Percentiles rank a stretch among this genome's conserved stretches.
Conservation (phyloP, 805 yeast genomes). For the Candida quercuum region DNA sequence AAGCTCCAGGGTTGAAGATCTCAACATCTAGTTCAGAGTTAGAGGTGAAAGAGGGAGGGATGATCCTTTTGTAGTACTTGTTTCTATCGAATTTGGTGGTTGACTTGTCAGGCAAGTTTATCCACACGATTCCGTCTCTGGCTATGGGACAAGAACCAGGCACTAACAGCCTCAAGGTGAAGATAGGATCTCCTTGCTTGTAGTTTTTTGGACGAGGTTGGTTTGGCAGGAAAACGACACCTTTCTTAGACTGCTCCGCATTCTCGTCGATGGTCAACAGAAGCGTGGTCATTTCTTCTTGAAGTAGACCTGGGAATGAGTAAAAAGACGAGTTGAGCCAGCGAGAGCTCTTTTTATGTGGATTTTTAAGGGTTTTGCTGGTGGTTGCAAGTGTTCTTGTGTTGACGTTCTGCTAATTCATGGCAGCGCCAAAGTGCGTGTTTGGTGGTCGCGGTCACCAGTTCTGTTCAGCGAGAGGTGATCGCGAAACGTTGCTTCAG, state of each 20-base stretch:
- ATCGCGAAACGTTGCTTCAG: too few species aligned
- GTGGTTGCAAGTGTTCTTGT: too few species aligned
- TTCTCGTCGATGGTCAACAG: conserved; percentile 29
- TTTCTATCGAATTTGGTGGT: conserved; percentile 47
- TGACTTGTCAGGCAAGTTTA: conserved; percentile 57
- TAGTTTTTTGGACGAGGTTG: conserved; percentile 31
- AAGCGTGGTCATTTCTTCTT: conserved; percentile 27
- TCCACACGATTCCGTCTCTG: conserved; percentile 65
- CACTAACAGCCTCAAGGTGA: conserved; percentile 52
- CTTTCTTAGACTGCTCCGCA: conserved; percentile 31
- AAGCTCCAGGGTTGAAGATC: conserved; percentile 74
- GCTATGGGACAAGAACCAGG: conserved; percentile 73
- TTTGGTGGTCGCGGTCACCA: too few species aligned
- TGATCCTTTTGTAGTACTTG: conserved; percentile 44
- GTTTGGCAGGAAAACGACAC: conserved; percentile 35
- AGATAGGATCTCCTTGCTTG: conserved; percentile 38
- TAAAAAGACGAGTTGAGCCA: neutral
- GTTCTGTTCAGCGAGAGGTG: too few species aligned
- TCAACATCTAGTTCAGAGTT: conserved; percentile 59
- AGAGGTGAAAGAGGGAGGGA: conserved; percentile 54
- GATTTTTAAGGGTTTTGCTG: too few species aligned
- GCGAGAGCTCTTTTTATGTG: neutral
- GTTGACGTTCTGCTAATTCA: too few species aligned
- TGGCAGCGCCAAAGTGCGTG: too few species aligned
- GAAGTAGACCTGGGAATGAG: neutral